phyloP scores from a whole-genome alignment of 306 rosid species.

The Glycine latifolia region DNA sequence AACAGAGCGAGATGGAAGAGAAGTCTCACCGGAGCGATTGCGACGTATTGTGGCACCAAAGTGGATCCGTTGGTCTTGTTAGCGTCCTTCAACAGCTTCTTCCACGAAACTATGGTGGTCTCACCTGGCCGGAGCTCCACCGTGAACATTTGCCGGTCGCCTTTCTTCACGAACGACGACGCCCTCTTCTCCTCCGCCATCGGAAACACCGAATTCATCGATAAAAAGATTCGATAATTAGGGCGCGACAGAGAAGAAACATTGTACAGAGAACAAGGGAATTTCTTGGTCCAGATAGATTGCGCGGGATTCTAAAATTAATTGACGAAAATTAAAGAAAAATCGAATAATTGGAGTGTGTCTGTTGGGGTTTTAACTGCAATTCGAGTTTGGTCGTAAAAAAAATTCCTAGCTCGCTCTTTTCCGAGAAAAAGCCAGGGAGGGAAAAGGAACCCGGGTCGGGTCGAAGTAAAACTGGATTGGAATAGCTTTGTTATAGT shows the following conservation, averaged over 20 bases:
- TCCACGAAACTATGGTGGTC: slow-evolving; percentile 99
- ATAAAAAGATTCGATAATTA: slow-evolving; percentile 49
- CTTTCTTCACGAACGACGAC: slow-evolving; percentile 74
- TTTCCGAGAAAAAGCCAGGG: slow-evolving; percentile 57
- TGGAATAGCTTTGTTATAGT: neutral
- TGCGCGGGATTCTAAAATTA: slow-evolving; percentile 57
- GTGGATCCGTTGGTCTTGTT: slow-evolving; percentile 68
- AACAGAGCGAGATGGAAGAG: slow-evolving; percentile 21
- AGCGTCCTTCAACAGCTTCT: slow-evolving; percentile 87
- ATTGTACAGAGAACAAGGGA: slow-evolving; percentile 17
- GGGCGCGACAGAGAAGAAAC: slow-evolving; percentile 45
- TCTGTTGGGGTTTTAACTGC: slow-evolving; percentile 50
- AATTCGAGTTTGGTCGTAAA: slow-evolving; percentile 48
- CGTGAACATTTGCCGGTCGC: slow-evolving; percentile 89
- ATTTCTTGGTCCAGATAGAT: neutral
- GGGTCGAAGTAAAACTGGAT: neutral
- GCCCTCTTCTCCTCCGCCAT: slow-evolving; percentile 81
- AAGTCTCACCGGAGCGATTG: slow-evolving; percentile 78
- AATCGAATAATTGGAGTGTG: slow-evolving; percentile 2
- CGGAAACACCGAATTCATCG: neutral
- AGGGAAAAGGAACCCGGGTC: slow-evolving; percentile 42
- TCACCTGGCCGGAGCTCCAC: slow-evolving; percentile 98
- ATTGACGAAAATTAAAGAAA: slow-evolving; percentile 14
- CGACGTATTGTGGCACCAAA: slow-evolving; percentile 65
- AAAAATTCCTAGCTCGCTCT: slow-evolving; percentile 54